Conservation (phyloP, 1,284 basidiomycete genomes). For the Boletus sp. region DNA sequence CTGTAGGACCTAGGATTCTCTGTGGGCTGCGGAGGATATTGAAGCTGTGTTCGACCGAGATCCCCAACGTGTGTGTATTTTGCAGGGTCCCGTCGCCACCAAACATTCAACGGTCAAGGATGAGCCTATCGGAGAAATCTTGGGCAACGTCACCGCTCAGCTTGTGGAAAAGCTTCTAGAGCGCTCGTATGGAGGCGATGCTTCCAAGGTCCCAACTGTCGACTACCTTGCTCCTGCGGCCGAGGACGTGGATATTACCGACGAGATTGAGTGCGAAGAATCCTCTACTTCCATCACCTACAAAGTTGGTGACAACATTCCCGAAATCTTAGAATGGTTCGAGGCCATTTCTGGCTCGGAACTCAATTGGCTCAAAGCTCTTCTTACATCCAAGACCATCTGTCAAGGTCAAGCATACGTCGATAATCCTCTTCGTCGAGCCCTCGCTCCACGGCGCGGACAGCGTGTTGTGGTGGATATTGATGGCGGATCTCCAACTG, state of each 20-base stretch:
- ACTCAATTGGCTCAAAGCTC: constrained; percentile 84
- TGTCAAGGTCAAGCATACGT: constrained; percentile 83
- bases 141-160: constrained; percentile 80
- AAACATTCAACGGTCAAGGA: constrained; percentile 87
- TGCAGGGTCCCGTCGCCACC: constrained; percentile 94
- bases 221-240: constrained; percentile 81
- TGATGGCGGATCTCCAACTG: constrained; percentile 45
- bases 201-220: constrained; percentile 71
- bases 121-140: constrained; percentile 88
- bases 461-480: constrained; percentile 72
- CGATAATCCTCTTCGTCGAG: constrained; percentile 85
- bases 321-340: constrained; percentile 73
- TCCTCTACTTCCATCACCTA: constrained; percentile 51
- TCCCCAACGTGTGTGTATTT: constrained; percentile 94
- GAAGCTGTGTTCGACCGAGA: constrained; percentile 98
- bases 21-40: constrained; percentile 98
- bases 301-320: constrained; percentile 53
- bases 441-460: constrained; percentile 77
- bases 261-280: constrained; percentile 49
- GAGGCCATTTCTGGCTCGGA: constrained; percentile 78
- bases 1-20: constrained; percentile 66
- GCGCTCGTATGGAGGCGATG: constrained; percentile 75
- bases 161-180: constrained; percentile 83
- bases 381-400: constrained; percentile 78
- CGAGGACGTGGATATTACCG: constrained; percentile 34